These are phyloP conservation scores for Scheffersomyces coipomensis DNA, from an alignment of 805 yeast genomes.

Conservation along the genomic window DNA sequence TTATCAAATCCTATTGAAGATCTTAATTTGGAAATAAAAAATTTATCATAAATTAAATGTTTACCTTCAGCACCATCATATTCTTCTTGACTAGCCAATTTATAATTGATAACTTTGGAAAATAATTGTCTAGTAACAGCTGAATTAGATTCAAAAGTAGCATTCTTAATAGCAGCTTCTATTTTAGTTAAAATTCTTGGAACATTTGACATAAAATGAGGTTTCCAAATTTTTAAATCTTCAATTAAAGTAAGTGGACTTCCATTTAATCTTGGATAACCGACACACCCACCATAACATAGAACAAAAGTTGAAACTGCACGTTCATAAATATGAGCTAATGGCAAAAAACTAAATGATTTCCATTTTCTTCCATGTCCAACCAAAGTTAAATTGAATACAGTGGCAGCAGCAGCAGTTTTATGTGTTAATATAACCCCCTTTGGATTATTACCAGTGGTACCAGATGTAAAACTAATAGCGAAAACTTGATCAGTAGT, in stretches of 20 bases:
- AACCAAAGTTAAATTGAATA: conserved; percentile 32
- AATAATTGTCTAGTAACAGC: conserved; percentile 15
- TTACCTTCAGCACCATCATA: conserved; percentile 37
- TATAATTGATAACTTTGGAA: conserved; percentile 17
- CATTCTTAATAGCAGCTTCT: conserved; percentile 24
- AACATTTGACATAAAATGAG: conserved; percentile 29
- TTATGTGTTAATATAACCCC: conserved; percentile 61
- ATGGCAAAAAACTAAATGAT: conserved; percentile 48
- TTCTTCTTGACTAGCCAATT: conserved; percentile 28
- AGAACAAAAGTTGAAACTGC: conserved; percentile 43
- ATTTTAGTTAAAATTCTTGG: conserved; percentile 38
- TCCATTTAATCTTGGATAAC: conserved; percentile 45
- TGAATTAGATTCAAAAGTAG: conserved; percentile 13
- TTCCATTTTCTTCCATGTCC: conserved; percentile 14
- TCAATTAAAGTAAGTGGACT: conserved; percentile 26
- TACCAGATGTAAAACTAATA: conserved; percentile 72
- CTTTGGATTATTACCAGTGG: conserved; percentile 67
- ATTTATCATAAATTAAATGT: conserved; percentile 33
- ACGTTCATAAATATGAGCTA: conserved; percentile 61
- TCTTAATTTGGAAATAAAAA: conserved; percentile 36
- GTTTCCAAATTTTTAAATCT: conserved; percentile 26
- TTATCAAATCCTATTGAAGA: conserved; percentile 32
- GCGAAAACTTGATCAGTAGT: conserved; percentile 51
- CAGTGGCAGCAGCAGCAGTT: conserved; percentile 47
- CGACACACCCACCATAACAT: conserved; percentile 48